Evolutionary conservation across 441 rosid genomes (phyloP).

Genomic region (Syzygium malaccense): DNA sequence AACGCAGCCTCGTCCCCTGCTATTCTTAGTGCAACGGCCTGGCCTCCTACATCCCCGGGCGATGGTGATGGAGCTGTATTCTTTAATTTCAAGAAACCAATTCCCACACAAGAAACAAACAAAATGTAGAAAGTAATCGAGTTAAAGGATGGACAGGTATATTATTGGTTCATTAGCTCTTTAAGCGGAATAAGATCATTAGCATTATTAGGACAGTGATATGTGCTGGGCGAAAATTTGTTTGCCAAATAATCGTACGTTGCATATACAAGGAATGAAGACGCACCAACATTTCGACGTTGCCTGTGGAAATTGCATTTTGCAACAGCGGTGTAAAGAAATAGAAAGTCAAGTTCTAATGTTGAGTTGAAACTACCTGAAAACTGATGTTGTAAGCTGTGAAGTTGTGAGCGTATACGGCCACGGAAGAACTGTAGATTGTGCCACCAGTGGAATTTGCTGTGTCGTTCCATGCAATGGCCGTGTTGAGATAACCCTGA

Average conservation of each 20-base stretch:
- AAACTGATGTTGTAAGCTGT: constrained; percentile 75
- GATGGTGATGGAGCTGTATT: constrained; percentile 59
- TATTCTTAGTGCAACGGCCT: constrained; percentile 69
- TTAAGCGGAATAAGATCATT: not conserved
- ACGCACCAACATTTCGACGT: not conserved
- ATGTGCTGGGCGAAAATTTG: not conserved
- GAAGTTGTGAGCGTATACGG: constrained; percentile 52
- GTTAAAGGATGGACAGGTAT: not conserved
- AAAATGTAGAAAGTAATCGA: not conserved
- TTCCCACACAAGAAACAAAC: not conserved
- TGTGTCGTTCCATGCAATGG: constrained; percentile 69
- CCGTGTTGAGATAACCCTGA: constrained; percentile 52
- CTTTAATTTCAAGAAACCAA: constrained; percentile 15
- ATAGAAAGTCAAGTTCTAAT: not conserved
- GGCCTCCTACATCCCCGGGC: constrained; percentile 70
- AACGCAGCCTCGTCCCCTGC: constrained; percentile 73
- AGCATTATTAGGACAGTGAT: not conserved
- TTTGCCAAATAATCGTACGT: not conserved
- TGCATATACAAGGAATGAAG: not conserved
- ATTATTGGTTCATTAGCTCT: not conserved
- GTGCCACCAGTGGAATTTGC: constrained; percentile 71
- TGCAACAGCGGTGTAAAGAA: not conserved
- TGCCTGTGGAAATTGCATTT: not conserved
- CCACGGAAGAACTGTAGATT: constrained; percentile 45
- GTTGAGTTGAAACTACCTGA: constrained; percentile 30